These are phyloP conservation scores for Elsinoe arachidis DNA, from an alignment of 2,329 filamentous ascomycete species.

Conservation along the genomic window DNA sequence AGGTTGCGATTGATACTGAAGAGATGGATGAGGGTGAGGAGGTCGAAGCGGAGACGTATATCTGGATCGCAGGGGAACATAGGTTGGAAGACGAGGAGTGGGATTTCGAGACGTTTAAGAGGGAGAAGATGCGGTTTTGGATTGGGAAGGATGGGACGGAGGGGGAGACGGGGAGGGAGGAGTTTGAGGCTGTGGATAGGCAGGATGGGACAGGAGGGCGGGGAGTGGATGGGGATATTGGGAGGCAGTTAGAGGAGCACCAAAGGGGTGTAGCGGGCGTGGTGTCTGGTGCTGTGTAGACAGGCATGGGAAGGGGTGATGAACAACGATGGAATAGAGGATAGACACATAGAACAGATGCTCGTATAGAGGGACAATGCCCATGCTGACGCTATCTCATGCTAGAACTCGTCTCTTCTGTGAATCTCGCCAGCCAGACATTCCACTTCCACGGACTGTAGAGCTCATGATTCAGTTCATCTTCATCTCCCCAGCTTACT, in stretches of 20 bases:
- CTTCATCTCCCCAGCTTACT: conserved; percentile 7
- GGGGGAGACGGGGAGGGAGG: conserved; percentile 17
- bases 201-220: conserved; percentile 39
- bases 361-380: too few species aligned
- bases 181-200: conserved; percentile 20
- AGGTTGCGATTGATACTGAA: conserved; percentile 49
- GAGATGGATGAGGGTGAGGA: conserved; percentile 63
- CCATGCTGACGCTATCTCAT: too few species aligned
- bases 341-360: too few species aligned
- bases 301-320: neutral
- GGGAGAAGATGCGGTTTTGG: conserved; percentile 61
- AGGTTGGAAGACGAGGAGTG: conserved; percentile 67
- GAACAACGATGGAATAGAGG: neutral
- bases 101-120: conserved; percentile 78
- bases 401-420: too few species aligned
- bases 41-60: conserved; percentile 40
- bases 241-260: conserved; percentile 28
- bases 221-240: conserved; percentile 34
- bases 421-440: neutral
- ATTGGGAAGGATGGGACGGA: conserved; percentile 34
- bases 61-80: conserved; percentile 41
- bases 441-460: neutral
- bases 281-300: conserved; percentile 28
- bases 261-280: conserved; percentile 19
- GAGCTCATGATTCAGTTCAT: neutral